These are phyloP conservation scores for Hemerocallis citrina DNA, from an alignment of 106 monocot species.

Conservation along the genomic window DNA sequence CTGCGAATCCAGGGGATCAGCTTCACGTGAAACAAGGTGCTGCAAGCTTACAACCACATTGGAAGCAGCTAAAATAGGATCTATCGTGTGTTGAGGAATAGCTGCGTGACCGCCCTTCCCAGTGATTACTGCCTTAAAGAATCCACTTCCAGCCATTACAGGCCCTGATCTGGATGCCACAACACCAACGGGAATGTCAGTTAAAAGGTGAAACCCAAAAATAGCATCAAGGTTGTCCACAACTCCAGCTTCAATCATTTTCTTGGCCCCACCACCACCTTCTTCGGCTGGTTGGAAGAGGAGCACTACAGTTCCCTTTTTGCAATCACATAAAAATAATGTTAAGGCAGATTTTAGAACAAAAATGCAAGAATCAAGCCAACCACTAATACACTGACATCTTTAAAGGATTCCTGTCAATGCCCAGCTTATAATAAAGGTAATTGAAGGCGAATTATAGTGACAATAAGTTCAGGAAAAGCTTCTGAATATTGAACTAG, in stretches of 20 bases:
- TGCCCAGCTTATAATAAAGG: neutral
- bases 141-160: slow-evolving; percentile 86
- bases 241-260: slow-evolving; percentile 80
- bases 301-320: slow-evolving; percentile 83
- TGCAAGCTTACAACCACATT: slow-evolving; percentile 97
- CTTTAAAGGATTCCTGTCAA: too few species aligned
- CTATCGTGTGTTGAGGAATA: slow-evolving; percentile 87
- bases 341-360: too few species aligned
- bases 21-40: slow-evolving; percentile 93
- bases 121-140: slow-evolving; percentile 94
- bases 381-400: too few species aligned
- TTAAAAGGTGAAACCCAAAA: slow-evolving; percentile 69
- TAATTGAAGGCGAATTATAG: neutral
- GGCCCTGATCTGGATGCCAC: slow-evolving; percentile 65
- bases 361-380: too few species aligned
- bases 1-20: slow-evolving; percentile 95
- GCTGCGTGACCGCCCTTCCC: slow-evolving; percentile 99
- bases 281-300: slow-evolving; percentile 98
- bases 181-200: slow-evolving; percentile 36
- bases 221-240: slow-evolving; percentile 79
- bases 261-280: slow-evolving; percentile 80
- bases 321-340: neutral
- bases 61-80: slow-evolving; percentile 93
- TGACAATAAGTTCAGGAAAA: neutral
- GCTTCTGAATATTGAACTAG: neutral